Evolutionary conservation across 2,329 filamentous ascomycete species (phyloP).

Genomic region (Leptographium galeiforme): DNA sequence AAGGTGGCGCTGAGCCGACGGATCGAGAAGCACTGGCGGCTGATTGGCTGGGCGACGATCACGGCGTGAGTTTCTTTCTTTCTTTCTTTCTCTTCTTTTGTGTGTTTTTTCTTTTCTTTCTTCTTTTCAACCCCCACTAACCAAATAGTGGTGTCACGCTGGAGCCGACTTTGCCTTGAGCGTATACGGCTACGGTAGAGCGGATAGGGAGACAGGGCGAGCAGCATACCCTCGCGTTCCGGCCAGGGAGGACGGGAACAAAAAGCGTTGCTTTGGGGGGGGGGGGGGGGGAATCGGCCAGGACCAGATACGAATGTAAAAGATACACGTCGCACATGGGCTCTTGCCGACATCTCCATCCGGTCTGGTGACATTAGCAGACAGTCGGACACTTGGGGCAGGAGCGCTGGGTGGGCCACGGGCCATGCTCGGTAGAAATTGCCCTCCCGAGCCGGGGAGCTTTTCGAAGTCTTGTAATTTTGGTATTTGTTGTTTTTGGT

Average conservation of each 20-base stretch:
- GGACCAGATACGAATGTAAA: not conserved
- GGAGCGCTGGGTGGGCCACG: too few relatives aligned
- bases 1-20: conserved; percentile 92
- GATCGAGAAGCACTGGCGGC: conserved; percentile 98
- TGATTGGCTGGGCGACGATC: conserved; percentile 83
- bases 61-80: conserved; percentile 38
- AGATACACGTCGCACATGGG: not conserved
- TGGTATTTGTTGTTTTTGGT: too few relatives aligned
- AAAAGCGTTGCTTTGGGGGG: not conserved
- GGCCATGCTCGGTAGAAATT: too few relatives aligned
- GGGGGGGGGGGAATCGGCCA: not conserved
- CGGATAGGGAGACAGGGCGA: not conserved
- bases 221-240: not conserved
- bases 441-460: too few relatives aligned
- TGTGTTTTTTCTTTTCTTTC: not conserved
- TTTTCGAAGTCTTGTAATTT: too few relatives aligned
- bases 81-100: conserved; percentile 10
- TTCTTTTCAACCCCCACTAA: not conserved
- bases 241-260: not conserved
- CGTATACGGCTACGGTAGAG: not conserved
- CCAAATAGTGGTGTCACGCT: conserved; percentile 11
- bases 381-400: too few relatives aligned
- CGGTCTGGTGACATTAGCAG: not conserved
- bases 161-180: conserved; percentile 8
- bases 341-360: not conserved